Conservation (phyloP, 768 basidiomycete species). For the Lactarius indigo region DNA sequence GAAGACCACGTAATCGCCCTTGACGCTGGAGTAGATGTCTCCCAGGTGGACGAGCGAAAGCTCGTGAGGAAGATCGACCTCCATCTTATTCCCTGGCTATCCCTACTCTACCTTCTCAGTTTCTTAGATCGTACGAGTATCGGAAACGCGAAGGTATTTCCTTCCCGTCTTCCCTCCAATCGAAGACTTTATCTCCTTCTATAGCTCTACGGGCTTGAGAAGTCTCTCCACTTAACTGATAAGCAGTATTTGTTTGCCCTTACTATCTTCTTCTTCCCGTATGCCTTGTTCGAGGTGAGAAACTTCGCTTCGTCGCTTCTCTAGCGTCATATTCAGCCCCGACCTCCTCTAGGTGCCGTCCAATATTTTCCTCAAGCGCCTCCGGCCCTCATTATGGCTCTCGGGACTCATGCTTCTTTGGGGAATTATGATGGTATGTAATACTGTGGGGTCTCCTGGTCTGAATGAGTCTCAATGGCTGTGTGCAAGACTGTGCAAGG, state of each 20-base stretch:
- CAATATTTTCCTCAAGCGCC: conserved; percentile 66
- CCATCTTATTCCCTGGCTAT: conserved; percentile 66
- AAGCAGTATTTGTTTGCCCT: conserved; percentile 62
- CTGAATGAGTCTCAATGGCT: background rate
- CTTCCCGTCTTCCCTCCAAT: background rate
- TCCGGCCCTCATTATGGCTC: conserved; percentile 76
- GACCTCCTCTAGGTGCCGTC: conserved; percentile 50
- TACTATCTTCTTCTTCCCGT: conserved; percentile 54
- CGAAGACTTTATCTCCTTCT: background rate
- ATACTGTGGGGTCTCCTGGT: background rate
- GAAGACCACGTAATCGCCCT: conserved; percentile 29
- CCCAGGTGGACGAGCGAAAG: conserved; percentile 62
- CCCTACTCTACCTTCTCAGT: conserved; percentile 71
- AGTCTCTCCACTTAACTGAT: conserved; percentile 56
- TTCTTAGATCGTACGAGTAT: conserved; percentile 62
- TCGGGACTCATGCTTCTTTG: conserved; percentile 69
- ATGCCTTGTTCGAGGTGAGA: conserved; percentile 65
- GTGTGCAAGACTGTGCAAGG: conserved; percentile 63
- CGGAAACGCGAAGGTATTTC: conserved; percentile 43
- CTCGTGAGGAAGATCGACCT: conserved; percentile 67
- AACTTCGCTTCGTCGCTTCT: conserved; percentile 13
- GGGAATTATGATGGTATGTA: conserved; percentile 69
- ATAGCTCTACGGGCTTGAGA: conserved; percentile 62
- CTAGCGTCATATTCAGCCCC: background rate
- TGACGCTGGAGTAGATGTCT: conserved; percentile 52